Percentiles rank a stretch among this genome's conserved stretches.
Evolutionary conservation across 2,329 filamentous ascomycete genomes (phyloP).

Genomic region (Cladosporium sp.): DNA sequence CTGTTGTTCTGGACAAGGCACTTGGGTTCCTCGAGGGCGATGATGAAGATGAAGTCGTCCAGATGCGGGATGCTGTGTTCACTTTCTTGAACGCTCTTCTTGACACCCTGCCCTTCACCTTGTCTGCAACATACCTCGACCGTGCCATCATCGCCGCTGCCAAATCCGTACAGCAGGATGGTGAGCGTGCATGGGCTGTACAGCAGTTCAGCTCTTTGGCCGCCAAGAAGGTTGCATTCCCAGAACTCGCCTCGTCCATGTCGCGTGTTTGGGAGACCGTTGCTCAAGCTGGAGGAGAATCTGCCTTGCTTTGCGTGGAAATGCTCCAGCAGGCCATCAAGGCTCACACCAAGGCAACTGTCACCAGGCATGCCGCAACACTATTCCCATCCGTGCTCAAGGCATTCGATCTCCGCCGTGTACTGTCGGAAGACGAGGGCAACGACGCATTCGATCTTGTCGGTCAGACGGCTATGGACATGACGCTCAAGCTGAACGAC

Average conservation of each 20-base stretch:
- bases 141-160: conserved; percentile 67
- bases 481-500: conserved; percentile 96
- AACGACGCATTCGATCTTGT: conserved; percentile 51
- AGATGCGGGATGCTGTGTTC: conserved; percentile 69
- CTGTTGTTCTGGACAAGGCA: conserved; percentile 64
- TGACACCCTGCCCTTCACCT: conserved; percentile 82
- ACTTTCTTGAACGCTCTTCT: conserved; percentile 72
- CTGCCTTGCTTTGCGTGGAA: conserved; percentile 2
- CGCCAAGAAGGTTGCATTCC: conserved; percentile 70
- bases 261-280: conserved; percentile 66
- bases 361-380: conserved; percentile 66
- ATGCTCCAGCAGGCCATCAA: conserved; percentile 67
- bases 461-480: conserved; percentile 70
- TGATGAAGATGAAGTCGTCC: conserved; percentile 44
- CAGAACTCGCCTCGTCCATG: conserved; percentile 67
- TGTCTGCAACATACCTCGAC: conserved; percentile 68
- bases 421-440: conserved; percentile 47
- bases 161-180: conserved; percentile 47
- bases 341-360: conserved; percentile 67
- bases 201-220: conserved; percentile 62
- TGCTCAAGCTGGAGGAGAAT: conserved; percentile 32
- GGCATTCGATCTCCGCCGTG: conserved; percentile 59
- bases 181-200: conserved; percentile 13
- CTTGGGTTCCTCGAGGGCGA: conserved; percentile 58
- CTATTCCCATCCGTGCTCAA: conserved; percentile 58